Evolutionary conservation across 148 eudicot genomes (phyloP).

Genomic region (Silene uniflora): DNA sequence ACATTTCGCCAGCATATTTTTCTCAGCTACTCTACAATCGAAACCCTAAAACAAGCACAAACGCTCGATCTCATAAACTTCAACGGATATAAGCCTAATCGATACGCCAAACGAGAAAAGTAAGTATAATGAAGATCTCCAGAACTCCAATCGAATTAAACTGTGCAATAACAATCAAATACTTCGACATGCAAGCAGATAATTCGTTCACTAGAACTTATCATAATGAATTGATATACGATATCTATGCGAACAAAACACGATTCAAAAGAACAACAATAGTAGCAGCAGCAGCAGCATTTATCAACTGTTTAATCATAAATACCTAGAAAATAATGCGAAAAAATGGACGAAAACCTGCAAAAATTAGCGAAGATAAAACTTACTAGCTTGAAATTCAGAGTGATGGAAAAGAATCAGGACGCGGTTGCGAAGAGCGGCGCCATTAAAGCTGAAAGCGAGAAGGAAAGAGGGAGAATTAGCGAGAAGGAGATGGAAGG

Average conservation of each 20-base stretch:
- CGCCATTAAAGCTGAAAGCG: conserved; percentile 10
- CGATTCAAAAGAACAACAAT: not conserved
- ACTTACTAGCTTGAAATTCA: not conserved
- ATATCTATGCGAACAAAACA: not conserved
- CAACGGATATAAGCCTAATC: not conserved
- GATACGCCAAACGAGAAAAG: not conserved
- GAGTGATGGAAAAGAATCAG: not conserved
- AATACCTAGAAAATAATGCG: not conserved
- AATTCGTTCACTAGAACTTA: not conserved
- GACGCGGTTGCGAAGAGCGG: not conserved
- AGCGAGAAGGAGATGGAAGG: not conserved
- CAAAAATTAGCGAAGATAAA: not conserved
- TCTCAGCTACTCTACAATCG: not conserved
- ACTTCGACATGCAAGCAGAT: not conserved
- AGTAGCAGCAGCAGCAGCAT: too few species aligned
- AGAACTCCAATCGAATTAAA: not conserved
- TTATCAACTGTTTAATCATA: not conserved
- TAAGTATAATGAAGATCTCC: not conserved
- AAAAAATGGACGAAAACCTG: too few species aligned
- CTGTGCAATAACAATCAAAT: not conserved
- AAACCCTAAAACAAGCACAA: not conserved
- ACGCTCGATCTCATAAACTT: not conserved
- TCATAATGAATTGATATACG: not conserved
- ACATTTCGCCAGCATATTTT: not conserved
- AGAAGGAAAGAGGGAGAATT: not conserved